A percentile compares a stretch with the other conserved stretches of the same genome.
phyloP scores from a whole-genome alignment of 257 asterid species.

The Catharanthus roseus region DNA sequence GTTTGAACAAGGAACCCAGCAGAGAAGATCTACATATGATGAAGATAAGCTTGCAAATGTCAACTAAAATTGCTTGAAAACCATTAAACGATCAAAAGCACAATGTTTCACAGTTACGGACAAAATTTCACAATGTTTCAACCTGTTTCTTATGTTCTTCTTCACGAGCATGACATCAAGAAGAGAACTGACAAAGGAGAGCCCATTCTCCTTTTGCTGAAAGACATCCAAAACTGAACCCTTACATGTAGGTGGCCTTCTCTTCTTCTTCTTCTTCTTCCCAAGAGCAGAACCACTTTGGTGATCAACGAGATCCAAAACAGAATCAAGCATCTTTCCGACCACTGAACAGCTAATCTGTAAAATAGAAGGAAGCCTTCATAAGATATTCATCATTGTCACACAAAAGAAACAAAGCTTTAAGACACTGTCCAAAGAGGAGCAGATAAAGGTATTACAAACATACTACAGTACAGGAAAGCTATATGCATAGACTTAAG shows the following conservation, averaged over 20 bases:
- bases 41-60: not conserved
- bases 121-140: not conserved
- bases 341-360: constrained; percentile 58
- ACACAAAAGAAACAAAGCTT: not conserved
- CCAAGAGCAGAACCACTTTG: constrained; percentile 32
- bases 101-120: not conserved
- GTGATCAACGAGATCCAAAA: constrained; percentile 33
- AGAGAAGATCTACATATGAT: constrained; percentile 55
- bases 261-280: constrained; percentile 48
- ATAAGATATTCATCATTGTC: not conserved
- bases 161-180: constrained; percentile 77
- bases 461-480: not conserved
- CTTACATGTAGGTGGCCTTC: constrained; percentile 28
- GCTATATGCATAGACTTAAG: not conserved
- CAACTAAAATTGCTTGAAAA: not conserved
- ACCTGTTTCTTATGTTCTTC: constrained; percentile 72
- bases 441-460: not conserved
- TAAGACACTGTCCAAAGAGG: not conserved
- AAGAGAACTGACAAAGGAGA: constrained; percentile 50
- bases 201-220: constrained; percentile 33
- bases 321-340: constrained; percentile 45
- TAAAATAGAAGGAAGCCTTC: constrained; percentile 21
- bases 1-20: constrained; percentile 62
- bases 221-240: constrained; percentile 27
- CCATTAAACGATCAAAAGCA: not conserved